These are phyloP conservation scores for Diplocarpon mali DNA, from an alignment of 2,329 filamentous ascomycete genomes.

Conservation along the genomic window DNA sequence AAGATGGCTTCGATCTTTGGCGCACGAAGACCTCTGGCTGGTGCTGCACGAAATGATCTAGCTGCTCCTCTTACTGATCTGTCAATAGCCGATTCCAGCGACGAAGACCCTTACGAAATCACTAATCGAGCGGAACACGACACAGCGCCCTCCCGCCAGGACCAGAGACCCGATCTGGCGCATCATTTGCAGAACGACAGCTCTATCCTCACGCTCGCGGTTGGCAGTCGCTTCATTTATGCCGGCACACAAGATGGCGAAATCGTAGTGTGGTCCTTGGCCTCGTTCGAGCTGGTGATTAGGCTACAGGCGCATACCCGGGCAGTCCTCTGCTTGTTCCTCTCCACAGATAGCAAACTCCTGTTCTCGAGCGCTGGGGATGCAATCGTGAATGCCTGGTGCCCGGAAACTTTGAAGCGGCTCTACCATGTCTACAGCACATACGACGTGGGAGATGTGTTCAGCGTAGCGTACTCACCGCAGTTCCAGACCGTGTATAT, in stretches of 20 bases:
- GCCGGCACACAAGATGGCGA: constrained; percentile 90
- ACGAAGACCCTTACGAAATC: constrained; percentile 16
- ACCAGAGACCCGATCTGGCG: constrained; percentile 46
- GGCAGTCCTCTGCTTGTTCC: constrained; percentile 74
- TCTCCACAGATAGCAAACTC: constrained; percentile 61
- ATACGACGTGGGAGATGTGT: constrained; percentile 91
- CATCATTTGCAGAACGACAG: constrained; percentile 68
- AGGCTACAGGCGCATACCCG: constrained; percentile 84
- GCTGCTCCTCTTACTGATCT: constrained; percentile 13
- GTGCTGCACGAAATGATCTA: constrained; percentile 5
- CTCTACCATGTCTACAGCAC: constrained; percentile 86
- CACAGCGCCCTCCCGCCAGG: neutral
- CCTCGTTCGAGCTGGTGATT: constrained; percentile 70
- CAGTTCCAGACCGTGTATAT: constrained; percentile 75
- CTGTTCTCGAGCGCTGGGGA: constrained; percentile 92
- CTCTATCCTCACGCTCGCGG: constrained; percentile 71
- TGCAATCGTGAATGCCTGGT: constrained; percentile 91
- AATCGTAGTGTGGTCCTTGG: constrained; percentile 83
- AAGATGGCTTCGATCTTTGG: constrained; percentile 22
- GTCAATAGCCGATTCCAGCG: constrained; percentile 15
- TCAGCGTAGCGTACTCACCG: constrained; percentile 82
- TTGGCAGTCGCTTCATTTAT: constrained; percentile 74
- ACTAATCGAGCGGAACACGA: constrained; percentile 9
- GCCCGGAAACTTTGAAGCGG: constrained; percentile 60
- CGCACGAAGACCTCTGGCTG: constrained; percentile 5